Evolutionary conservation across 108 stramenopile genomes (phyloP).

Genomic region (Nannochloropsis oceanica): DNA sequence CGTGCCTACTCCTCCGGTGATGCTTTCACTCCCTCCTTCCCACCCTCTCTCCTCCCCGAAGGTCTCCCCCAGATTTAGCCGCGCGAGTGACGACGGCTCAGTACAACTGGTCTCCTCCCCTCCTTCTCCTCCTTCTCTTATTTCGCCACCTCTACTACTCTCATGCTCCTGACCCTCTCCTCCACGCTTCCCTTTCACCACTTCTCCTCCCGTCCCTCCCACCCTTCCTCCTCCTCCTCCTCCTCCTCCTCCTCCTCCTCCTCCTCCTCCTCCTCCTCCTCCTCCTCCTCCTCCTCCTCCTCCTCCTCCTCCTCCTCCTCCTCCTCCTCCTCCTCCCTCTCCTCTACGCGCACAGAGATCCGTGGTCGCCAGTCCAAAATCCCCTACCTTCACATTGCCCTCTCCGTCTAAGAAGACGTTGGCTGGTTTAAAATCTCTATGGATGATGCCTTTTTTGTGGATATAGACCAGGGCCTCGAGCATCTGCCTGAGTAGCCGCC

Average conservation of each 20-base stretch:
- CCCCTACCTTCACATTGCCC: conserved; percentile 35
- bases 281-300: background rate
- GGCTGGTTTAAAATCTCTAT: conserved; percentile 35
- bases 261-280: background rate
- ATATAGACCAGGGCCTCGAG: conserved; percentile 35
- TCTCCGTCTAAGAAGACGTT: conserved; percentile 33
- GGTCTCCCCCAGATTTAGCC: background rate
- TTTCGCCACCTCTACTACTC: background rate
- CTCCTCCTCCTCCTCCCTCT: background rate
- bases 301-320: background rate
- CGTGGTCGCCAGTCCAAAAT: conserved; percentile 36
- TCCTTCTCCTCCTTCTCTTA: too few species aligned
- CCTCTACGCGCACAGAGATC: background rate
- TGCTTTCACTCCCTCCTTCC: conserved; percentile 6
- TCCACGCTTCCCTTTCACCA: background rate
- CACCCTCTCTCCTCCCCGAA: background rate
- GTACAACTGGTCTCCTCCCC: background rate
- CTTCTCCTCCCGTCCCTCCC: background rate
- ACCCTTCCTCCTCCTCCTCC: background rate
- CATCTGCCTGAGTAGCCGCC: conserved; percentile 35
- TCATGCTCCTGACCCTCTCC: background rate
- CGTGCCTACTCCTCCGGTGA: conserved; percentile 3
- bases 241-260: background rate
- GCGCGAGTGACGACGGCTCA: background rate
- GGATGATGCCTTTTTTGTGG: conserved; percentile 31